Base-by-base conservation (phyloP, 2,329 filamentous ascomycete species). In the Diplodia mutila region DNA sequence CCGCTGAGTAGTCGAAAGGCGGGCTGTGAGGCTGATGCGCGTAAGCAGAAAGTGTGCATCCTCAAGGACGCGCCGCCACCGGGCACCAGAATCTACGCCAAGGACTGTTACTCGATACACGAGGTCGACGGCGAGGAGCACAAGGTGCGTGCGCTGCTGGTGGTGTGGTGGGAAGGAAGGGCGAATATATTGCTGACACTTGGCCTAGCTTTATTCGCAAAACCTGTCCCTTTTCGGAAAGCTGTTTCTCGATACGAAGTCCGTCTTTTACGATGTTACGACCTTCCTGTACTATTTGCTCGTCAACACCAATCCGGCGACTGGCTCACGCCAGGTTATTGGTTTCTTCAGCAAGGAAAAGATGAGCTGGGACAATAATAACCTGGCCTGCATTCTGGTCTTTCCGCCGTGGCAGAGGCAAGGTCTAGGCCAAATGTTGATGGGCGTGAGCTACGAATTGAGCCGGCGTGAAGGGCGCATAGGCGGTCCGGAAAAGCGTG, bases 311-410 rank as follows among this genome's bases (percentile, higher is more conserved):
- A 53, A 67, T 4, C 67, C 59, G 11, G 27, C 18, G 8, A 68
- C 57, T 21, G 53, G 39, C 27, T 54, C 21, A 70, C 69, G 49
- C 37, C 88, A 90, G 75, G 89, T 97, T 34, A 87, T 94, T 1
- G 95, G 95, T n/a, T 98, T 98, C 85, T 99, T 98, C 82, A 96
- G 92, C 70, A 98, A 99, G 77, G 95, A 99, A 79, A 98, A 98
- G 78, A 91, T 97, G 84, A 97, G 93, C 3, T 99, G 95, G 94
- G 95, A 99, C 75, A 94, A 94, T 75, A 98, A 99, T 79, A 99
- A 98, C 72, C 85, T 99, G 5, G 95, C 95, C 0, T 99, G 95
- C 77, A 99, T 99, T 72, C 85, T 98, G 7, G 87, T 98, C 18
- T 98, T 98, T 75, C 95, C 95, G 1, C 95, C 95, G 0, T 98